Evolutionary conservation across 2,329 filamentous ascomycete genomes (phyloP).

Genomic region (Colletotrichum lini): DNA sequence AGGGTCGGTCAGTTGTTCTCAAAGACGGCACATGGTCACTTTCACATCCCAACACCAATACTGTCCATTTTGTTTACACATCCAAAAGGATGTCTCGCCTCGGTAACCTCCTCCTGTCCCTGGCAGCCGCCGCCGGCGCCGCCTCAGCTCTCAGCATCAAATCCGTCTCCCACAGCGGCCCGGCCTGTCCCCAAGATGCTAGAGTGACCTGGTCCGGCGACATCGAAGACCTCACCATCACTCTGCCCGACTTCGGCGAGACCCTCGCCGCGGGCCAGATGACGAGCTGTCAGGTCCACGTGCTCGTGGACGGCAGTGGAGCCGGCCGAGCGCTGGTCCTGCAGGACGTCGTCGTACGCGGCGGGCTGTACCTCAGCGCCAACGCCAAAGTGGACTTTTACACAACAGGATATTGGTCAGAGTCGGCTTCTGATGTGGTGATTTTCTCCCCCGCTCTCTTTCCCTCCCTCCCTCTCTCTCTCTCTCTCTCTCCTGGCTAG

Average conservation of each 20-base stretch:
- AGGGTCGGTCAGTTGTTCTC: neutral
- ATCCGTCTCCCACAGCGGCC: constrained; percentile 34
- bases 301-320: constrained; percentile 35
- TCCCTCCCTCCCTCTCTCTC: neutral
- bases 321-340: constrained; percentile 27
- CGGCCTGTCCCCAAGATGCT: constrained; percentile 27
- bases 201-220: constrained; percentile 41
- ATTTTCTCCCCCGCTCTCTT: neutral
- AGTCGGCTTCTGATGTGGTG: constrained; percentile 33
- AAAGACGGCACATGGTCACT: too few relatives aligned
- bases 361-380: constrained; percentile 36
- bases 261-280: constrained; percentile 53
- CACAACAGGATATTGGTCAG: constrained; percentile 37
- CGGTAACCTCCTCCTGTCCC: neutral
- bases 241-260: constrained; percentile 56
- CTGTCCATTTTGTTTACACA: neutral
- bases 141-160: constrained; percentile 18
- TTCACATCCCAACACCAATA: neutral
- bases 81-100: neutral
- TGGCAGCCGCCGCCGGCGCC: constrained; percentile 6
- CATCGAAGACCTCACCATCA: constrained; percentile 52
- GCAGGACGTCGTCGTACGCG: constrained; percentile 34
- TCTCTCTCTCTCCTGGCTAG: neutral
- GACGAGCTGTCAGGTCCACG: constrained; percentile 37
- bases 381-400: constrained; percentile 32